Percentiles rank a stretch among this genome's conserved stretches.
Conservation (phyloP, 164 flowering plant species). For the Stephania cephalantha region DNA sequence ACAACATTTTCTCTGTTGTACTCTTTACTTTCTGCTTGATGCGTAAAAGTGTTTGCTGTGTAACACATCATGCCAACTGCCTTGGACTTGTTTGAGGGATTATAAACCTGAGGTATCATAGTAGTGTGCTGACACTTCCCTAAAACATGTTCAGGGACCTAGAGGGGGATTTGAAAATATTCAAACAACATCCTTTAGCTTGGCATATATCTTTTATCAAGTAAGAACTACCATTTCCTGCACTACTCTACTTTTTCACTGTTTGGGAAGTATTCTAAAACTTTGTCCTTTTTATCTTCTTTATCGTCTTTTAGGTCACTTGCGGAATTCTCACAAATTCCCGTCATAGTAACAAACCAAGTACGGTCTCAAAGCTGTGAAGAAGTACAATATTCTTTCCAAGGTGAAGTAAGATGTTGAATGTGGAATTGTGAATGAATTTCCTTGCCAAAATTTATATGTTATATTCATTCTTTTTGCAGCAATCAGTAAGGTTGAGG, state of each 20-base stretch:
- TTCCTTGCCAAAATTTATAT: constrained; percentile 4
- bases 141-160: constrained; percentile 42
- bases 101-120: background rate
- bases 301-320: constrained; percentile 44
- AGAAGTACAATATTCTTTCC: constrained; percentile 49
- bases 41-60: background rate
- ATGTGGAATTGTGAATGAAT: background rate
- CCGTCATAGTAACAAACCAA: constrained; percentile 80
- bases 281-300: background rate
- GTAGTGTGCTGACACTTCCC: constrained; percentile 3
- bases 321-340: constrained; percentile 74
- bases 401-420: constrained; percentile 34
- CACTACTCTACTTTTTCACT: background rate
- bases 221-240: constrained; percentile 29
- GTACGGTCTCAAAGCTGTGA: constrained; percentile 56
- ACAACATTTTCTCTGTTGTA: background rate
- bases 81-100: background rate
- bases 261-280: background rate
- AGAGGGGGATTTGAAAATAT: constrained; percentile 30
- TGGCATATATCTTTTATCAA: constrained; percentile 86
- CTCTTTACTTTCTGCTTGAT: background rate
- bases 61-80: background rate
- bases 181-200: constrained; percentile 48
- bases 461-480: constrained; percentile 17
- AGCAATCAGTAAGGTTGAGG: constrained; percentile 30